These are phyloP conservation scores for Candida sanyaensis DNA, from an alignment of 1,139 yeast genomes.

Conservation along the genomic window DNA sequence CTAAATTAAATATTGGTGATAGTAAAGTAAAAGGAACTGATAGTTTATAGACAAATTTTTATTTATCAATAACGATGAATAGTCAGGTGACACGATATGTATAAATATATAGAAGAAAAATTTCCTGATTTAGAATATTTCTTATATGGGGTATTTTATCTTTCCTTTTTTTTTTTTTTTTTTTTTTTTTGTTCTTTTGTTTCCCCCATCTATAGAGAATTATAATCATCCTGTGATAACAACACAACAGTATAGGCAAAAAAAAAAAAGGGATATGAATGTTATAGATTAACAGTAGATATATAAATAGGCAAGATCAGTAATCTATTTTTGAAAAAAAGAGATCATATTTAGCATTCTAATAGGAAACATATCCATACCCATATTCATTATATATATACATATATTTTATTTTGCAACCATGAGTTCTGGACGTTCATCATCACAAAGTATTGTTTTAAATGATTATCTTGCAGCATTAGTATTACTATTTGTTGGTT, in stretches of 20 bases:
- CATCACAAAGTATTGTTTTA: constrained; percentile 7
- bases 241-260: neutral
- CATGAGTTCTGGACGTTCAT: neutral
- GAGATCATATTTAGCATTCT: too few species aligned
- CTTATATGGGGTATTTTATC: neutral
- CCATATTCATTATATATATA: neutral
- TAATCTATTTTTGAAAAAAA: neutral
- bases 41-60: constrained; percentile 3
- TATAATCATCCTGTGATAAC: constrained; percentile 7
- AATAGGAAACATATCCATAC: too few species aligned
- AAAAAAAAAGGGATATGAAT: neutral
- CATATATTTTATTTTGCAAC: too few species aligned
- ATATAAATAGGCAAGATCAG: neutral
- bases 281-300: neutral
- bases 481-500: constrained; percentile 12
- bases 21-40: constrained; percentile 69
- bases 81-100: neutral
- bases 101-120: constrained; percentile 1
- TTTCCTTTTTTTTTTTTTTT: neutral
- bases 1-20: constrained; percentile 82
- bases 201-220: neutral
- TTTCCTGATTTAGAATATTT: constrained; percentile 4
- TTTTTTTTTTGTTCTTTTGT: too few species aligned
- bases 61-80: neutral
- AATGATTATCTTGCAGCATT: constrained; percentile 16